Base-by-base conservation (phyloP, 192 early-diverging fungal species). In the Umbelopsis vinacea region DNA sequence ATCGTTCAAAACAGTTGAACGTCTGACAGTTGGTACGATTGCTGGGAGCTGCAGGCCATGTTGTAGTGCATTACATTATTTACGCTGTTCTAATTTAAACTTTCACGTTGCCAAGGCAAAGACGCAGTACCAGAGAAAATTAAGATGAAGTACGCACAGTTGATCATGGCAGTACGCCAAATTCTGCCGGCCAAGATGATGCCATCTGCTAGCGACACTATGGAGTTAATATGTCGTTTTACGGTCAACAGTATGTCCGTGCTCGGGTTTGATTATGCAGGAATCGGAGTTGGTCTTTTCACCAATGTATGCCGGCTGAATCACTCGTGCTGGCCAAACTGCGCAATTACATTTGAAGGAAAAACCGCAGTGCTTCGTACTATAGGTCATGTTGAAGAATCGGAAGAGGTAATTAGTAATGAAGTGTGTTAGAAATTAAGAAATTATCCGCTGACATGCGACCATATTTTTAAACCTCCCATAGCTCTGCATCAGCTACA, bases 271-370 rank as follows among this genome's bases (percentile, higher is more conserved):
- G 57, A 63, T 19, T 63, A 63, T 63, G 57, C 57, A 37, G 26
- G 57, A 22, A 17, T 63, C 33, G 57, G 57, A 37, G 57, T 63
- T 12, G 57, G 57, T 26, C 26, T 63, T 17, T 63, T 29, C 19
- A 63, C 57, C 57, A 63, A 63, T 63, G 57, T 37, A 63, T 63
- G 57, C 26, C 57, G 57, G 7, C 17, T 63, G 15, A 63, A 63
- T 15, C 57, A 63, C 15, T 63, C 57, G 3, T 63, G 57, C 12
- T 63, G 57, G 57, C 57, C 57, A 17, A 63, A 63, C 29, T 63
- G 57, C 12, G 57, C 26, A 17, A 6, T 63, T 14, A 35, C 57
- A 19, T 63, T 63, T 33, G 57, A 63, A 63, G 57, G 57, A 29
- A 63, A 37, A 35, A 63, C 57, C 5, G 57, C 33, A 17, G 26